Evolutionary conservation across 139 green algal species (phyloP), one percentile per base, ranked within the genome.

Genomic region (Limnomonas spitsbergensis): DNA sequence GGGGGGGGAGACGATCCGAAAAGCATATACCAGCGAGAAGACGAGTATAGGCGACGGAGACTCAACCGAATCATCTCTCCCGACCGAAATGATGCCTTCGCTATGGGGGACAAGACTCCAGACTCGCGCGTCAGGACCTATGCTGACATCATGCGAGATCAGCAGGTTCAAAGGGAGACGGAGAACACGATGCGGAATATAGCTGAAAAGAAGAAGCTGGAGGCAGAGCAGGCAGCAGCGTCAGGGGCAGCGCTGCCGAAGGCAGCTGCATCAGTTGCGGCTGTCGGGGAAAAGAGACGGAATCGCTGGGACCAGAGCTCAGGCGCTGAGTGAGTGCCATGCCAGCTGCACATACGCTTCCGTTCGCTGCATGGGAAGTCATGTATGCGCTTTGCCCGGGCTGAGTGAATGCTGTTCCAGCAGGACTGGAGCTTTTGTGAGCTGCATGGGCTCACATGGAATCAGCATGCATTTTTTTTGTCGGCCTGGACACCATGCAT

Each of bases 131-230:
- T 93, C 37, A 82, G 87, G 36, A 98, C 90, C 2, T 98, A 98
- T 73, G 95, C 90, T 3, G 95, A 99, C 73, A 87, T 95, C 3
- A 95, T 99, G 90, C 82, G 85, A 2, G 90, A 97, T 79, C 81
- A 91, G 80, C 80, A 90, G 82, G 78, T 98, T 68, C 85, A 90
- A 53, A 82, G 92, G 2, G 94, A 98, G 85, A 87, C 90, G 38
- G 94, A 97, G 75, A 97, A 98, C 77, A 98, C 95, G 34, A 84
- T 98, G 74, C 78, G 85, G 24, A 96, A 98, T 78, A 98, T 98
- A 56, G 78, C 79, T 27, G 89, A 92, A 40, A 94, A 97, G 83
- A 85, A 92, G 81, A 84, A 88, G 75, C 80, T 88, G 78, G 88
- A 93, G 66, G 83, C 73, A 34, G 88, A 91, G 53, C 85, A 66